Evolutionary conservation across 345 rosid species (phyloP).

Genomic region (Lenwebbia sp.): DNA sequence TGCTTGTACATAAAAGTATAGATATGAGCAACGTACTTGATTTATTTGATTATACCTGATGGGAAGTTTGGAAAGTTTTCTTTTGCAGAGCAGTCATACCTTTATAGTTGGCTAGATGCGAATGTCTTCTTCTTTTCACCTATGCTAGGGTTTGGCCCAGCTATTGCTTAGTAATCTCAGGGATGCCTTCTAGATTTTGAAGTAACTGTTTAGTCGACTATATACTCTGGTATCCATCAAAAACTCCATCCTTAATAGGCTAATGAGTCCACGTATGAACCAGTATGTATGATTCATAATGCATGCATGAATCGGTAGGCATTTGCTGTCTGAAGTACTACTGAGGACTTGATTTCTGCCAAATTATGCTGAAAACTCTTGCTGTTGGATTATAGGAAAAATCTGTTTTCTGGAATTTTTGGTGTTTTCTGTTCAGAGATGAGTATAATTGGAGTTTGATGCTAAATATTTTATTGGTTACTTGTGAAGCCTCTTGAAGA

Average conservation of each 20-base stretch:
- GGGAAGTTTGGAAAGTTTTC: not conserved
- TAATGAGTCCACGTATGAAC: not conserved
- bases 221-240: not conserved
- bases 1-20: not conserved
- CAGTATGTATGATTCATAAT: not conserved
- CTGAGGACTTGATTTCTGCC: not conserved
- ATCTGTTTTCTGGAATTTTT: not conserved
- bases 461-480: not conserved
- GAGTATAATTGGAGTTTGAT: not conserved
- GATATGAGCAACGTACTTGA: not conserved
- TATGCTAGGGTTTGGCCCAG: not conserved
- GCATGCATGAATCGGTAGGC: not conserved
- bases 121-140: not conserved
- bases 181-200: not conserved
- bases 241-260: not conserved
- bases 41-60: not conserved
- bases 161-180: not conserved
- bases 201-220: not conserved
- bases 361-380: not conserved
- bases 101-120: not conserved
- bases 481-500: conserved; percentile 84
- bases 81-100: not conserved
- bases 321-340: not conserved
- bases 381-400: not conserved
- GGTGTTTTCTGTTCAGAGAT: not conserved